These are phyloP conservation scores for Rasamsonia emersonii DNA, from an alignment of 2,329 filamentous ascomycete species.

Conservation along the genomic window DNA sequence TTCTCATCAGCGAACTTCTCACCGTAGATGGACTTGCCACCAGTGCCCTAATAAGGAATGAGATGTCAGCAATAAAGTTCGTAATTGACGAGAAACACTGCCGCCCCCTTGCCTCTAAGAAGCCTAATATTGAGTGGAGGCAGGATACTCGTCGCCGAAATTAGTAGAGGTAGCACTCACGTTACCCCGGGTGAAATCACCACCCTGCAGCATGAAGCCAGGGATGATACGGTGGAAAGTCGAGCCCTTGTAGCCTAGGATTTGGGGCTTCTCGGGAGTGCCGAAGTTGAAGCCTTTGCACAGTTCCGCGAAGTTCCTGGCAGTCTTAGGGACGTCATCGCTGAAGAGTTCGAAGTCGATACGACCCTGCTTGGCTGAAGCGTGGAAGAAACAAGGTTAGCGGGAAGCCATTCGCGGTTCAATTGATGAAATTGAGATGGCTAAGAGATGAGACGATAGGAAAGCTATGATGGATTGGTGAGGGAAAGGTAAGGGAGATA, in stretches of 20 bases:
- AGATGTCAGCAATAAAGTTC: too few species aligned
- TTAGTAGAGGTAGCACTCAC: slow-evolving; percentile 45
- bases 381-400: slow-evolving; percentile 15
- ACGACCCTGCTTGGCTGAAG: slow-evolving; percentile 60
- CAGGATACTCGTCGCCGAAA: too few species aligned
- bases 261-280: slow-evolving; percentile 4
- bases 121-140: too few species aligned
- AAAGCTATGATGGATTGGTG: slow-evolving; percentile 6
- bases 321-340: slow-evolving; percentile 78
- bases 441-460: slow-evolving; percentile 9
- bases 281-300: slow-evolving; percentile 65
- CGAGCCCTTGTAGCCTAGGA: slow-evolving; percentile 58
- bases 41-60: slow-evolving; percentile 58
- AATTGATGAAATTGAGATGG: slow-evolving; percentile 4
- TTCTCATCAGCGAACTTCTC: slow-evolving; percentile 94
- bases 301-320: slow-evolving; percentile 74
- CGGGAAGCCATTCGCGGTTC: slow-evolving; percentile 11
- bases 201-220: slow-evolving; percentile 91
- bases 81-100: too few species aligned
- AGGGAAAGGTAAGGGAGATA: slow-evolving; percentile 1
- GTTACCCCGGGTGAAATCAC: slow-evolving; percentile 88
- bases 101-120: too few species aligned
- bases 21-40: slow-evolving; percentile 89
- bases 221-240: slow-evolving; percentile 90
- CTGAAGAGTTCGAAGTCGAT: slow-evolving; percentile 88